Evolutionary conservation across 306 rosid species (phyloP).

Genomic region (Vigna mungo): DNA sequence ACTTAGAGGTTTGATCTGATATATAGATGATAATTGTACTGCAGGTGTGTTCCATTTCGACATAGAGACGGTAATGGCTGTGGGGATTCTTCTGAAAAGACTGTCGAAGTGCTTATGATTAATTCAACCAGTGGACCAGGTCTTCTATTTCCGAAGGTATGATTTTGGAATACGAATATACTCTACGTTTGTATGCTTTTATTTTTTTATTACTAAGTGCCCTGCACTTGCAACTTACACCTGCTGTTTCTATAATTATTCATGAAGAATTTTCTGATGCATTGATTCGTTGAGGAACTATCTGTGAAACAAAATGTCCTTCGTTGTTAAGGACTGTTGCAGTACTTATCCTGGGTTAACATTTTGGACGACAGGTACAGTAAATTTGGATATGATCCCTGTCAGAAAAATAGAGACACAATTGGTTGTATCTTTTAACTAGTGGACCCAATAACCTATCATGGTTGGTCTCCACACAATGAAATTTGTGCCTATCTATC

Average conservation of each 20-base stretch:
- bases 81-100: conserved; percentile 45
- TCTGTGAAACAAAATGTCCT: neutral
- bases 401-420: neutral
- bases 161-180: neutral
- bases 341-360: neutral
- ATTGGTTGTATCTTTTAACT: neutral
- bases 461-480: neutral
- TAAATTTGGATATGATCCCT: conserved; percentile 6
- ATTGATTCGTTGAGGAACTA: neutral
- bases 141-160: conserved; percentile 80
- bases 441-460: conserved; percentile 8
- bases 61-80: conserved; percentile 45
- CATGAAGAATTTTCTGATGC: conserved; percentile 7
- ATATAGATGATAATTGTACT: conserved; percentile 31
- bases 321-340: neutral
- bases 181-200: neutral
- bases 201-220: neutral
- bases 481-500: neutral
- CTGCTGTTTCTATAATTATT: neutral
- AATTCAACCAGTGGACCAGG: conserved; percentile 78
- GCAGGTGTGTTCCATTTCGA: conserved; percentile 76
- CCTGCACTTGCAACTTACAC: neutral
- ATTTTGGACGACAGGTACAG: neutral
- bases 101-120: conserved; percentile 73
- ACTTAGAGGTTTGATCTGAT: conserved; percentile 27